Conservation (phyloP, 805 yeast genomes). For the Cyberlindnera americana region DNA sequence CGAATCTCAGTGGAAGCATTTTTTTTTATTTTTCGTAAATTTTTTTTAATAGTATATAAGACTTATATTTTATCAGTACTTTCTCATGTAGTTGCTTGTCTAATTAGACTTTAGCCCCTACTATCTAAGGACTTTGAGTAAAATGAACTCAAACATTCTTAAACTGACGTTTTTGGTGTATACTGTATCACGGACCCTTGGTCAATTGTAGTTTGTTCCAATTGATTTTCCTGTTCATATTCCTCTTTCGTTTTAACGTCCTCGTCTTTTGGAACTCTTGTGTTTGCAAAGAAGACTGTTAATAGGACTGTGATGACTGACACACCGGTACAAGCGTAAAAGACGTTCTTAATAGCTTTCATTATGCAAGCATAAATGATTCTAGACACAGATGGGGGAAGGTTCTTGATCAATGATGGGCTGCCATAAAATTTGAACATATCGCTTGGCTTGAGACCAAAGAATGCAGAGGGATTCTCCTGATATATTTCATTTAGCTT, state of each 20-base stretch:
- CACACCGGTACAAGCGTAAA: conserved; percentile 37
- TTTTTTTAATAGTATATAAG: too few species aligned
- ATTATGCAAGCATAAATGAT: conserved; percentile 27
- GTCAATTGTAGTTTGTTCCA: background rate
- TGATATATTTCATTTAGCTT: conserved; percentile 1
- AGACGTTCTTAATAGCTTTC: conserved; percentile 37
- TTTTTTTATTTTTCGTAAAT: conserved; percentile 24
- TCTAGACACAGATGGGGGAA: conserved; percentile 6
- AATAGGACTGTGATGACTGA: conserved; percentile 31
- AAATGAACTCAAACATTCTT: too few species aligned
- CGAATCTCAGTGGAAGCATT: conserved; percentile 67
- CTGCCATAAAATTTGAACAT: conserved; percentile 1
- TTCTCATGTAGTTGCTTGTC: too few species aligned
- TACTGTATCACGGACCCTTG: too few species aligned
- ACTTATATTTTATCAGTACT: too few species aligned
- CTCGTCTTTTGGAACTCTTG: conserved; percentile 35
- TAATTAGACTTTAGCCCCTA: too few species aligned
- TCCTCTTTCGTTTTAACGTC: conserved; percentile 10
- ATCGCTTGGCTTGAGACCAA: conserved; percentile 3
- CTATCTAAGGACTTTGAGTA: too few species aligned
- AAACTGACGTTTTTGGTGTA: too few species aligned
- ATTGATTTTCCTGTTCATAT: background rate
- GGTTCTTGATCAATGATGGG: conserved; percentile 1
- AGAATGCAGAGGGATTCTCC: conserved; percentile 1
- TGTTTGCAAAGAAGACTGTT: conserved; percentile 37